Evolutionary conservation across 768 basidiomycete species (phyloP).

Genomic region (Boletus patriciae): DNA sequence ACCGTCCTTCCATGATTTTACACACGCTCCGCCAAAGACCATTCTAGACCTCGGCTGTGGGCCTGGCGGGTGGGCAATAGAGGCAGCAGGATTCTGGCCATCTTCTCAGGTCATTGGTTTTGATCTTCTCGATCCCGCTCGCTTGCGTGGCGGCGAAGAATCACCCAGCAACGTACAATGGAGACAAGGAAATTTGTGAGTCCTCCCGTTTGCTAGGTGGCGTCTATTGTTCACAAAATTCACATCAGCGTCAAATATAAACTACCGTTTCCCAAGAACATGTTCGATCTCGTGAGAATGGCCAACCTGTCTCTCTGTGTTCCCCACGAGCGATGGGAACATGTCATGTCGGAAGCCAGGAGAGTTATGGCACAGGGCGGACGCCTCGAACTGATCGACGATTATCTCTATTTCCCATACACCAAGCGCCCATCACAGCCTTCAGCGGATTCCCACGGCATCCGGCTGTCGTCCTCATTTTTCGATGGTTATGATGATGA

Average conservation of each 20-base stretch:
- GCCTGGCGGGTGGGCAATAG: slow-evolving; percentile 62
- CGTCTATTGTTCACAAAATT: slow-evolving; percentile 12
- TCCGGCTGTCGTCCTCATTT: slow-evolving; percentile 14
- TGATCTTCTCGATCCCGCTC: slow-evolving; percentile 51
- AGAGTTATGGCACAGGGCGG: slow-evolving; percentile 64
- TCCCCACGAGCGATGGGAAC: slow-evolving; percentile 59
- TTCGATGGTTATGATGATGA: slow-evolving; percentile 24
- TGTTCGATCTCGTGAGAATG: slow-evolving; percentile 75
- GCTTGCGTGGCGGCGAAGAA: slow-evolving; percentile 36
- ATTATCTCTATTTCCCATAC: slow-evolving; percentile 66
- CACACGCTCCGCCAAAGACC: slow-evolving; percentile 46
- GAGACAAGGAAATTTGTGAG: slow-evolving; percentile 69
- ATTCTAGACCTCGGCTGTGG: slow-evolving; percentile 82
- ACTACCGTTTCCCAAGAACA: slow-evolving; percentile 60
- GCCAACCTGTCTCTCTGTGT: slow-evolving; percentile 65
- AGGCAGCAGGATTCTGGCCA: slow-evolving; percentile 65
- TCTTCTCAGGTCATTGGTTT: slow-evolving; percentile 59
- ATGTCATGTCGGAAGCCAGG: slow-evolving; percentile 55
- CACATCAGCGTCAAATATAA: slow-evolving; percentile 47
- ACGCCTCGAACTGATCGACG: slow-evolving; percentile 72
- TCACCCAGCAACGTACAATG: slow-evolving; percentile 46
- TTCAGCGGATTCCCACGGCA: slow-evolving; percentile 1
- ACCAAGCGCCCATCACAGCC: slow-evolving; percentile 31
- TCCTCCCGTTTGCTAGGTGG: slow-evolving; percentile 7
- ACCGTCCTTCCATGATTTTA: slow-evolving; percentile 61